A percentile compares a stretch with the other conserved stretches of the same genome.
These are phyloP conservation scores for Backusella circina DNA, from an alignment of 192 early-diverging fungal genomes.

Conservation along the genomic window DNA sequence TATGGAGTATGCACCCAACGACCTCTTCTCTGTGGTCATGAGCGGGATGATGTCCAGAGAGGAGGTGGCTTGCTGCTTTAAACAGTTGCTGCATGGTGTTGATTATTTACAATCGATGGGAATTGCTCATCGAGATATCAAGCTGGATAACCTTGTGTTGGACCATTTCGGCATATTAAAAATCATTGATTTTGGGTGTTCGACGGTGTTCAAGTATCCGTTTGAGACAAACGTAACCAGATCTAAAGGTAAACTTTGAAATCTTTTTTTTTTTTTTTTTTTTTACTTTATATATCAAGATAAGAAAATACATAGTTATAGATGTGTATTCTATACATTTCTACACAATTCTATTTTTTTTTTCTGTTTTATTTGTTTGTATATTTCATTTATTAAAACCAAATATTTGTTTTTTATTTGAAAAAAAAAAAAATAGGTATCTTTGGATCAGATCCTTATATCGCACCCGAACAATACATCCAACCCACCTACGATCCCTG, in stretches of 20 bases:
- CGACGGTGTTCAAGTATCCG: conserved; percentile 80
- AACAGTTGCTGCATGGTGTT: conserved; percentile 78
- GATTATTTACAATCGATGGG: conserved; percentile 85
- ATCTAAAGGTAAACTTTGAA: conserved; percentile 39
- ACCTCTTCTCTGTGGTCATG: conserved; percentile 80
- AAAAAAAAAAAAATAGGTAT: conserved; percentile 58
- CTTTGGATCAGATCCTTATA: conserved; percentile 91
- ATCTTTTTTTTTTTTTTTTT: neutral
- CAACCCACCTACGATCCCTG: conserved; percentile 75
- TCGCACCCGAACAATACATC: conserved; percentile 82
- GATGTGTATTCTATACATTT: neutral
- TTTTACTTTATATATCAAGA: conserved; percentile 1
- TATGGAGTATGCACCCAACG: conserved; percentile 90
- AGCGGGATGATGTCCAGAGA: conserved; percentile 66
- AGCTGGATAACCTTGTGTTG: conserved; percentile 86
- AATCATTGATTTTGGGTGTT: conserved; percentile 95
- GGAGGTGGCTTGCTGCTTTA: conserved; percentile 85
- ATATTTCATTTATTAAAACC: neutral
- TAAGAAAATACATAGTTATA: too few species aligned
- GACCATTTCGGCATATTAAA: conserved; percentile 74
- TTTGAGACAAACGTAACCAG: conserved; percentile 57
- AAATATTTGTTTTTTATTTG: neutral
- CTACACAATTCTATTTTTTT: conserved; percentile 7
- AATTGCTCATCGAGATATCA: conserved; percentile 91
- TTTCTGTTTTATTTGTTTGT: conserved; percentile 28